These are phyloP conservation scores for Cylindrodendrum hubeiense DNA, from an alignment of 2,329 filamentous ascomycete genomes.

Conservation along the genomic window DNA sequence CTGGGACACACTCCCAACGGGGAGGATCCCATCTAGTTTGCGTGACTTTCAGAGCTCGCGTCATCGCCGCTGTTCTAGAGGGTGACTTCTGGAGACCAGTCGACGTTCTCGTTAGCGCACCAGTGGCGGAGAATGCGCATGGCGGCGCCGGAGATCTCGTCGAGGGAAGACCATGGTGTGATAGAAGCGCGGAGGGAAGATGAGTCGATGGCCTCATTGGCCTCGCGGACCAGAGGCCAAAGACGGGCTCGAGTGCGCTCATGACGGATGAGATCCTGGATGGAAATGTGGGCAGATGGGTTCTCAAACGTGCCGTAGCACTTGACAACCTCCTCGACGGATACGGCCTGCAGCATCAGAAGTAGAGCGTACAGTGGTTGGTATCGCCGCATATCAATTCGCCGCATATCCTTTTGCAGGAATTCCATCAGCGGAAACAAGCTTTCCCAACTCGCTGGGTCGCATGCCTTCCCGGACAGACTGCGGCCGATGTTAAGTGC, in stretches of 20 bases:
- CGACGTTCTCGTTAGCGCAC: constrained; percentile 58
- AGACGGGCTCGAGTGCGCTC: constrained; percentile 44
- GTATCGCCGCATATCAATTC: constrained; percentile 48
- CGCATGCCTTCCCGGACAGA: constrained; percentile 57
- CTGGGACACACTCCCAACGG: constrained; percentile 3
- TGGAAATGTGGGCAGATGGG: constrained; percentile 19
- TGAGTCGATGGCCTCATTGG: constrained; percentile 46
- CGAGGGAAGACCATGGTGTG: constrained; percentile 57
- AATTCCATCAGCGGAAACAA: constrained; percentile 59
- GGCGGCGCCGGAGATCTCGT: constrained; percentile 56
- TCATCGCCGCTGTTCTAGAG: constrained; percentile 37
- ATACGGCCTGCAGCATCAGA: constrained; percentile 58
- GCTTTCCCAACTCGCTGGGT: constrained; percentile 56
- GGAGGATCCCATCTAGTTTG: background rate
- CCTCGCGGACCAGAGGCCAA: constrained; percentile 49
- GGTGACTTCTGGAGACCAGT: constrained; percentile 58
- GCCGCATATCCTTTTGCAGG: constrained; percentile 55
- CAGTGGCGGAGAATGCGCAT: constrained; percentile 58
- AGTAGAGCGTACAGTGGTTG: constrained; percentile 57
- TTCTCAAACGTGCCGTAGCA: constrained; percentile 47
- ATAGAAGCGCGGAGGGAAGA: constrained; percentile 48
- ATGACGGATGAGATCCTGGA: constrained; percentile 39
- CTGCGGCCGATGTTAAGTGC: constrained; percentile 59
- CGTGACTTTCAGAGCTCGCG: background rate
- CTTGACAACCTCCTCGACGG: constrained; percentile 60